These are phyloP conservation scores for Penicillium malachiteum DNA, from an alignment of 495 filamentous ascomycete species.

Conservation along the genomic window DNA sequence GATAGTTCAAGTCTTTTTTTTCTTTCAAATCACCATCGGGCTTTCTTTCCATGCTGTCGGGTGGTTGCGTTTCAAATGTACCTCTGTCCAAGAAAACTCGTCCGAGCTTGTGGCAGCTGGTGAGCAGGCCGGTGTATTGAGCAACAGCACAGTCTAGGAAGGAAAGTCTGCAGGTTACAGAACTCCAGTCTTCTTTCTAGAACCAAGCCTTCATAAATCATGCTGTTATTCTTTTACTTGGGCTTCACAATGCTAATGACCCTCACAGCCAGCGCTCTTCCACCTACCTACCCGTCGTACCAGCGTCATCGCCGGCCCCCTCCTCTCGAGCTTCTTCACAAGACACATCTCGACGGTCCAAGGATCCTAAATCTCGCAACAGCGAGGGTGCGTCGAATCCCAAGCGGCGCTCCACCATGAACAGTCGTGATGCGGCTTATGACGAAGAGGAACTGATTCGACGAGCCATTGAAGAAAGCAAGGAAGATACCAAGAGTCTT, in stretches of 20 bases:
- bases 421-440: slow-evolving; percentile 92
- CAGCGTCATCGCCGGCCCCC: slow-evolving; percentile 39
- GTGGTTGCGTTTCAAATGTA: slow-evolving; percentile 4
- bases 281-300: slow-evolving; percentile 64
- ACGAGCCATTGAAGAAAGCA: slow-evolving; percentile 92
- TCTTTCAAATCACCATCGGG: slow-evolving; percentile 11
- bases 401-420: slow-evolving; percentile 95
- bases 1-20: not conserved
- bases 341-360: slow-evolving; percentile 47
- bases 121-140: not conserved
- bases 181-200: not conserved
- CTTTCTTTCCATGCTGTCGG: slow-evolving; percentile 11
- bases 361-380: slow-evolving; percentile 47
- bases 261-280: slow-evolving; percentile 60
- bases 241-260: slow-evolving; percentile 26
- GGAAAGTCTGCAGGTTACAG: not conserved
- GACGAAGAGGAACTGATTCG: slow-evolving; percentile 91
- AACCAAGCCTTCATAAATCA: not conserved
- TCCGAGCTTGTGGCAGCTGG: slow-evolving; percentile 6
- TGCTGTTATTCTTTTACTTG: not conserved
- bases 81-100: not conserved
- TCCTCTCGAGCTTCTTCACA: slow-evolving; percentile 46
- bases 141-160: not conserved
- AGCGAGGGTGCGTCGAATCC: slow-evolving; percentile 47
- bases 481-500: slow-evolving; percentile 58